Evolutionary conservation across 345 rosid species (phyloP), one percentile per base, ranked within the genome.

Genomic region (Draba incana): DNA sequence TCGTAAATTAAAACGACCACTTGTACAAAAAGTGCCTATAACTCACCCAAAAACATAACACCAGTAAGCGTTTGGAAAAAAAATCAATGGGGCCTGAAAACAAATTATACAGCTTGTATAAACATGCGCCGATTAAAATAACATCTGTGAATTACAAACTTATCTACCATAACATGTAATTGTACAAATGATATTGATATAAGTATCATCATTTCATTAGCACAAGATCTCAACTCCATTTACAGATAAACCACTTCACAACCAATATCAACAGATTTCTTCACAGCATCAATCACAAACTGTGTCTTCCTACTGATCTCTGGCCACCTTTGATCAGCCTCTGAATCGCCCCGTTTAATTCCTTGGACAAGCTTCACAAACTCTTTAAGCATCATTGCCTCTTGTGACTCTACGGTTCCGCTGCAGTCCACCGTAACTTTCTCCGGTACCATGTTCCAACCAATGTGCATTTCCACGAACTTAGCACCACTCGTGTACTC

Each of bases 221-320:
- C 25, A 30, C 6, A 31, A 48, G 28, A 41, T 13, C 27, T 51
- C 41, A 49, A 15, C n/a, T 66, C 3, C 25, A 30, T 31, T 75
- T 72, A 79, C 57, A 85, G 35, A 66, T 75, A 54, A 51, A 86
- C 85, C 37, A 81, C 78, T 71, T 66, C 61, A 54, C 82, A 84
- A 69, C 86, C 90, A 61, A 70, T 49, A 61, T 86, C 82, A 35
- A 86, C 70, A 47, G 96, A 89, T 70, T 81, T 80, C 75, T 77
- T 86, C 2, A 84, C 81, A 1, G 87, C 83, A 61, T 85, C 90
- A 27, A 86, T 9, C 33, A 89, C 88, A 14, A 81, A 10, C 71
- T 85, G 96, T 60, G 90, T 86, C 79, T 85, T 89, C 70, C 77
- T 74, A 50, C 86, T 85, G 31, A 82, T 85, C 67, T 79, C 84